A percentile compares a stretch with the other conserved stretches of the same genome.
phyloP scores from a whole-genome alignment of 2,329 filamentous ascomycete species.

The Fusarium citri region DNA sequence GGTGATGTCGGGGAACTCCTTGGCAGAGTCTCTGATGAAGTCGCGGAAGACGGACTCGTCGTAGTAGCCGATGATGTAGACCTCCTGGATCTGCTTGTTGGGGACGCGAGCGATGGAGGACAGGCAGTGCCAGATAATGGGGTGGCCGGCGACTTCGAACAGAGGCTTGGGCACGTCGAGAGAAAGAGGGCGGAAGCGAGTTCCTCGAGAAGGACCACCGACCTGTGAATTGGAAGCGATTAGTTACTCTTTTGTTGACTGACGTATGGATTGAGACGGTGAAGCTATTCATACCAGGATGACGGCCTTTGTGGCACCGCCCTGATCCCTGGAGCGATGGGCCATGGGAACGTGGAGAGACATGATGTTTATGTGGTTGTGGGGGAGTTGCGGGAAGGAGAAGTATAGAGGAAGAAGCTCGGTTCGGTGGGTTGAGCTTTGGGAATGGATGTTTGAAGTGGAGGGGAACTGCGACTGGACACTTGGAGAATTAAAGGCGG shows the following conservation, averaged over 20 bases:
- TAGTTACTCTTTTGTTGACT: conserved; percentile 38
- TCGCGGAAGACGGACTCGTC: conserved; percentile 97
- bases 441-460: conserved; percentile 14
- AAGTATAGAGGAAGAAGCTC: conserved; percentile 11
- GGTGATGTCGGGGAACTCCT: conserved; percentile 83
- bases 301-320: conserved; percentile 87
- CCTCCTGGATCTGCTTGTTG: conserved; percentile 84
- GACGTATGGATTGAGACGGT: conserved; percentile 2
- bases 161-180: conserved; percentile 98
- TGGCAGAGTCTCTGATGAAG: conserved; percentile 92
- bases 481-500: conserved; percentile 41
- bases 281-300: conserved; percentile 75
- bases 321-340: conserved; percentile 61
- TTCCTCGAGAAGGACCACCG: conserved; percentile 94
- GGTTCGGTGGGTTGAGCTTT: conserved; percentile 28
- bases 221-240: conserved; percentile 68
- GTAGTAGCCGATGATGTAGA: conserved; percentile 98
- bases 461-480: conserved; percentile 20
- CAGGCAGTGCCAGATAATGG: conserved; percentile 98
- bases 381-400: neutral
- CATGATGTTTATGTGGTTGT: conserved; percentile 52
- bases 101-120: conserved; percentile 90
- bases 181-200: conserved; percentile 92
- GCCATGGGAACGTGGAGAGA: conserved; percentile 68
- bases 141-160: conserved; percentile 97